phyloP scores from a whole-genome alignment of 2,329 filamentous ascomycete genomes.

The Zymoseptoria brevis region DNA sequence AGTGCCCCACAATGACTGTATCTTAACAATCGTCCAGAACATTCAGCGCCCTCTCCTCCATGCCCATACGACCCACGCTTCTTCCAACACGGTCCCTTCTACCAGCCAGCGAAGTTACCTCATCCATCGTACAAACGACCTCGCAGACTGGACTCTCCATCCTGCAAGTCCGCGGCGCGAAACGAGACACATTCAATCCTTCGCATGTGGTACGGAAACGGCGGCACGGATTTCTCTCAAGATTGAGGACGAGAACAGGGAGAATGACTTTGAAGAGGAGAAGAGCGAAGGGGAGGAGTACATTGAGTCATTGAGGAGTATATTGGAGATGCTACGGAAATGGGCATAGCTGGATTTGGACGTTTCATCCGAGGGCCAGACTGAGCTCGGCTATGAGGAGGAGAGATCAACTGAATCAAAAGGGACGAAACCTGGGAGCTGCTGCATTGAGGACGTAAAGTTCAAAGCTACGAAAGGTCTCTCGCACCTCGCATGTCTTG shows the following conservation, averaged over 20 bases:
- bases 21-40: constrained; percentile 8
- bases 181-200: constrained; percentile 51
- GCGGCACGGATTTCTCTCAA: constrained; percentile 51
- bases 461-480: too few species aligned
- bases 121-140: constrained; percentile 10
- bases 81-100: constrained; percentile 1
- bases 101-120: constrained; percentile 8
- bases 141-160: constrained; percentile 23
- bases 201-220: constrained; percentile 54
- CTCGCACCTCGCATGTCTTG: too few species aligned
- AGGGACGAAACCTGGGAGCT: too few species aligned
- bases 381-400: neutral
- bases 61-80: constrained; percentile 13
- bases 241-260: constrained; percentile 47
- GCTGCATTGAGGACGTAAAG: neutral
- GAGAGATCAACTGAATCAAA: neutral
- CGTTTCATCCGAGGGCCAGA: neutral
- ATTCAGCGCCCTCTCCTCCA: constrained; percentile 16
- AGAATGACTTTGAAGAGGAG: constrained; percentile 47
- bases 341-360: neutral
- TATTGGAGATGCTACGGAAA: neutral
- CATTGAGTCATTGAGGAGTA: constrained; percentile 43
- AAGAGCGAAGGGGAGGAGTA: constrained; percentile 45
- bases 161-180: constrained; percentile 39
- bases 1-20: neutral